Percentiles rank a stretch among this genome's conserved stretches.
Evolutionary conservation across 2,329 filamentous ascomycete genomes (phyloP).

Genomic region (Escovopsis sp.): DNA sequence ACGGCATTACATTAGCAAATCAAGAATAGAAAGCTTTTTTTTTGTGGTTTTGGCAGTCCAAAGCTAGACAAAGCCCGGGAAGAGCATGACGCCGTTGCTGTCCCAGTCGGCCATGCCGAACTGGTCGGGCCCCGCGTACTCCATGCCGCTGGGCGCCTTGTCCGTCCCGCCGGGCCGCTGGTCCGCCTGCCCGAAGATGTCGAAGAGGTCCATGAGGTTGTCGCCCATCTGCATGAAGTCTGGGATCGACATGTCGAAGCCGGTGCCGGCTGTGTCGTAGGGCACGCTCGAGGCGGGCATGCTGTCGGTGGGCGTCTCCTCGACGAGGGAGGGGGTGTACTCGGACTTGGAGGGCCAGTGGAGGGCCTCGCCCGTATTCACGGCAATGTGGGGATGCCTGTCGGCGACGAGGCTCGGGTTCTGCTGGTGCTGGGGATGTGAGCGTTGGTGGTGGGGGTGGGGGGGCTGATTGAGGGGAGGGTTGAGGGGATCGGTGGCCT

Average conservation of each 20-base stretch:
- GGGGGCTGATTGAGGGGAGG: not conserved
- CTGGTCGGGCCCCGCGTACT: not conserved
- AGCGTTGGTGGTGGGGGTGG: no score
- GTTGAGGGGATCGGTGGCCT: not conserved
- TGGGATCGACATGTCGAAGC: constrained; percentile 10
- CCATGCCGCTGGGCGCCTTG: not conserved
- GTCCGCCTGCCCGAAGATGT: constrained; percentile 19
- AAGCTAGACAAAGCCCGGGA: constrained; percentile 1
- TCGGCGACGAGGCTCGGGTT: not conserved
- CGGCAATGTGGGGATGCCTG: not conserved
- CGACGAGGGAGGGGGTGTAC: not conserved
- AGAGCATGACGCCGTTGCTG: constrained; percentile 1
- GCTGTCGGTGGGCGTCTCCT: not conserved
- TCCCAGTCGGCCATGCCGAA: constrained; percentile 1
- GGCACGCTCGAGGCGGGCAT: not conserved
- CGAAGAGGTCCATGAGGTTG: constrained; percentile 22
- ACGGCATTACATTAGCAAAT: no score
- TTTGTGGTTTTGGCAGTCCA: constrained; percentile 5
- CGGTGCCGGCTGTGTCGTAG: not conserved
- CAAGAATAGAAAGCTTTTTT: no score
- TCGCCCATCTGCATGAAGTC: constrained; percentile 21
- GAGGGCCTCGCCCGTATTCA: not conserved
- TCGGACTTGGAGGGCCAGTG: constrained; percentile 5
- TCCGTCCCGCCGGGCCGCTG: constrained; percentile 6
- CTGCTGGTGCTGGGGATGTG: not conserved